These are phyloP conservation scores for Plasmopara muralis DNA, from an alignment of 352 stramenopile genomes.

Conservation along the genomic window DNA sequence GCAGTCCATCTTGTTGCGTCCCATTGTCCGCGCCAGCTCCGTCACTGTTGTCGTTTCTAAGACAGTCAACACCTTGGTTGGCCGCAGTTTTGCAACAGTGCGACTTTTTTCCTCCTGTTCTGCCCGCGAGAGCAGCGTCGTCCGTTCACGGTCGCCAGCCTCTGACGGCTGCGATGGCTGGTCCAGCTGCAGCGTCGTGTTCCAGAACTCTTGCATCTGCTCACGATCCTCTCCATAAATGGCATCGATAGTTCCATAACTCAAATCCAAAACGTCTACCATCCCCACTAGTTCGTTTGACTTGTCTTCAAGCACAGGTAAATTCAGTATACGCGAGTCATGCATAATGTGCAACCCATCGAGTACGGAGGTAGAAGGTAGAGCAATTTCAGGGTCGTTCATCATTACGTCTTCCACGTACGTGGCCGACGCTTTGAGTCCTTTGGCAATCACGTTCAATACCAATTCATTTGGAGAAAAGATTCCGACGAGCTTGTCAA, in stretches of 20 bases:
- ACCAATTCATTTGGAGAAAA: constrained; percentile 98
- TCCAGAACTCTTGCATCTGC: constrained; percentile 88
- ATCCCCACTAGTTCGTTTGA: constrained; percentile 67
- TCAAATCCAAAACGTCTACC: constrained; percentile 80
- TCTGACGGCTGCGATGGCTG: constrained; percentile 40
- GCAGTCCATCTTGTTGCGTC: constrained; percentile 87
- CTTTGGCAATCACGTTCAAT: constrained; percentile 91
- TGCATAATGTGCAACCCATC: constrained; percentile 87
- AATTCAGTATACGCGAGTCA: constrained; percentile 75
- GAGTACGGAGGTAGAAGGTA: constrained; percentile 59
- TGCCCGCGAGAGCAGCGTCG: constrained; percentile 47
- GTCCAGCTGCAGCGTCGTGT: constrained; percentile 75
- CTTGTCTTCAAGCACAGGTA: constrained; percentile 65
- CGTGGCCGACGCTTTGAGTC: constrained; percentile 84
- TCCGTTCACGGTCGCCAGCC: constrained; percentile 38
- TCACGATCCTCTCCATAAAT: constrained; percentile 85
- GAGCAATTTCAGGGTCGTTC: constrained; percentile 76
- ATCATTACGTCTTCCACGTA: constrained; percentile 89
- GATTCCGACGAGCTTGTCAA: constrained; percentile 88
- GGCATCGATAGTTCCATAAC: constrained; percentile 82
- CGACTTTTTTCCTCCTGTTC: constrained; percentile 66
- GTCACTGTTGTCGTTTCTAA: constrained; percentile 72
- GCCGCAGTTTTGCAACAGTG: constrained; percentile 73
- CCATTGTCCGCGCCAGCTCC: constrained; percentile 83
- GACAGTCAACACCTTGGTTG: constrained; percentile 87